A percentile compares a stretch with the other conserved stretches of the same genome.
Conservation (phyloP, 2,329 filamentous ascomycete species). For the Coleophoma crateriformis region DNA sequence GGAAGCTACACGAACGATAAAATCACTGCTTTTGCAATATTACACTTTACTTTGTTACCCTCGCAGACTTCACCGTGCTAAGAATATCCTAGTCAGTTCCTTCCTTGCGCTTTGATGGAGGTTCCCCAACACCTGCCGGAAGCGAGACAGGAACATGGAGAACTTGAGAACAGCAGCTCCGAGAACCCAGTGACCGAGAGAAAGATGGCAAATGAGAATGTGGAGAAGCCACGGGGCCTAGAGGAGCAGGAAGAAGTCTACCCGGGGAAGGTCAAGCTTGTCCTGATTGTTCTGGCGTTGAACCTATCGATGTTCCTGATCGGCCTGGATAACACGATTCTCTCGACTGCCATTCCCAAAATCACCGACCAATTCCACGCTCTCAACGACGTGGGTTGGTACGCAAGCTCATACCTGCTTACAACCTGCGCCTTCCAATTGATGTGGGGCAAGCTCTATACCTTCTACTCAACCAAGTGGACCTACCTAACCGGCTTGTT, state of each 20-base stretch:
- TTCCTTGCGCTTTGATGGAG: not conserved
- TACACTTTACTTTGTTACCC: not conserved
- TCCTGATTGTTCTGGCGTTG: not conserved
- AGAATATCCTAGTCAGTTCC: not conserved
- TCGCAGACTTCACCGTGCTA: not conserved
- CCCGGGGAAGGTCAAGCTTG: not conserved
- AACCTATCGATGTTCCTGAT: slow-evolving; percentile 30
- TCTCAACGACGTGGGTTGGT: slow-evolving; percentile 39
- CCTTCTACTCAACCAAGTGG: slow-evolving; percentile 28
- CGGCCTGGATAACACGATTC: slow-evolving; percentile 21
- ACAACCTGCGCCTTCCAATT: slow-evolving; percentile 29
- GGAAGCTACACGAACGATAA: not conserved
- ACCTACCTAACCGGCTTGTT: slow-evolving; percentile 27
- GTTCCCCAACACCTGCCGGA: not conserved
- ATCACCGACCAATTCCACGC: slow-evolving; percentile 32
- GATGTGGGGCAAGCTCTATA: slow-evolving; percentile 30
- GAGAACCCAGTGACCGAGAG: not conserved
- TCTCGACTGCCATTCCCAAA: slow-evolving; percentile 30
- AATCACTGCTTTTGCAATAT: not conserved
- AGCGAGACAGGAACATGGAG: not conserved
- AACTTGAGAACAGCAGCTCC: not conserved
- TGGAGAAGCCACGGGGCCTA: not conserved
- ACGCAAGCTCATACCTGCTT: slow-evolving; percentile 33
- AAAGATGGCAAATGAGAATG: not conserved
- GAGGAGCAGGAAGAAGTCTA: not conserved